A percentile compares a stretch with the other conserved stretches of the same genome.
Evolutionary conservation across 1,139 yeast genomes (phyloP).

Genomic region (Candida mesenterica): DNA sequence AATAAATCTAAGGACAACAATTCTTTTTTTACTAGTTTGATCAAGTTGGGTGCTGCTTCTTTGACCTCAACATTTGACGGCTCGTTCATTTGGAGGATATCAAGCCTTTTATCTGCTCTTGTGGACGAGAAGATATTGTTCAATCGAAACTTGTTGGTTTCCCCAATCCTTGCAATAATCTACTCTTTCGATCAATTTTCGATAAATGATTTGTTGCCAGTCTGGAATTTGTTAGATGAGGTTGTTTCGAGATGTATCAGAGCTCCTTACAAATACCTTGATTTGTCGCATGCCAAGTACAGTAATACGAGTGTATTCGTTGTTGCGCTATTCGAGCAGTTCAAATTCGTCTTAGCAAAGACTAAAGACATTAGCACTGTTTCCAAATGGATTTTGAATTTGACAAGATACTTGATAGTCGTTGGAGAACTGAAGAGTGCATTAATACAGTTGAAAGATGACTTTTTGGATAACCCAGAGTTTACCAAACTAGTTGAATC

Average conservation of each 20-base stretch:
- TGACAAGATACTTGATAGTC: slow-evolving; percentile 43
- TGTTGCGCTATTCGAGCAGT: slow-evolving; percentile 71
- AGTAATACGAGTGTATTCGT: slow-evolving; percentile 60
- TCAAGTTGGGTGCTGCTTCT: slow-evolving; percentile 45
- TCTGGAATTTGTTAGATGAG: slow-evolving; percentile 71
- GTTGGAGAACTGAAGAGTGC: slow-evolving; percentile 53
- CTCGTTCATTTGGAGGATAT: slow-evolving; percentile 22
- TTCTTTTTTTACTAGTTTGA: slow-evolving; percentile 60
- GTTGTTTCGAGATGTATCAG: slow-evolving; percentile 65
- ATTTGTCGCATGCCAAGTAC: slow-evolving; percentile 46
- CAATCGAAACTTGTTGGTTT: slow-evolving; percentile 40
- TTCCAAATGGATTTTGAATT: slow-evolving; percentile 50
- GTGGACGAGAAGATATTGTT: slow-evolving; percentile 38
- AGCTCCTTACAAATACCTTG: slow-evolving; percentile 83
- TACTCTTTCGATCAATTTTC: slow-evolving; percentile 28
- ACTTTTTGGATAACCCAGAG: slow-evolving; percentile 16
- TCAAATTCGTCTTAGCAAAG: slow-evolving; percentile 44
- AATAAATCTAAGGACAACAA: slow-evolving; percentile 49
- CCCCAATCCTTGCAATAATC: slow-evolving; percentile 45
- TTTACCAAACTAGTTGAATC: slow-evolving; percentile 9
- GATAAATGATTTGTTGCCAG: slow-evolving; percentile 7
- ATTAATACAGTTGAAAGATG: slow-evolving; percentile 25
- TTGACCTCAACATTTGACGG: slow-evolving; percentile 33
- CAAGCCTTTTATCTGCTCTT: slow-evolving; percentile 23
- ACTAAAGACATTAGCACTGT: slow-evolving; percentile 3